Percentiles rank a stretch among this genome's conserved stretches.
Conservation (phyloP, 345 rosid species). For the Lepidium aucheri region DNA sequence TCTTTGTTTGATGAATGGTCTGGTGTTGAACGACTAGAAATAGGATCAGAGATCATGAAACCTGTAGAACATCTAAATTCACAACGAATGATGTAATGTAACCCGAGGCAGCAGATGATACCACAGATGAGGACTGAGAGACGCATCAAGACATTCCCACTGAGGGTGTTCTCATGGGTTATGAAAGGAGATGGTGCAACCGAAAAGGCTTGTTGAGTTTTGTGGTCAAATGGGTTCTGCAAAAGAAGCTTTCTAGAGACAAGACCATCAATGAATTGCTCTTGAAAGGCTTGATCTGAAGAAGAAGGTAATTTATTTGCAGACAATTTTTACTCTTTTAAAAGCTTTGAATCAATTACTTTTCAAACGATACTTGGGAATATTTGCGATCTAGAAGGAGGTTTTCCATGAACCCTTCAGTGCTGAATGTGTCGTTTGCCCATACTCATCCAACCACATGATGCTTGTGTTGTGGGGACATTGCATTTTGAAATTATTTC, state of each 20-base stretch:
- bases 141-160: constrained; percentile 35
- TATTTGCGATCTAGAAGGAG: constrained; percentile 17
- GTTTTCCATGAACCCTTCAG: constrained; percentile 5
- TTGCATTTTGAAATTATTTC: background rate
- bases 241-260: constrained; percentile 32
- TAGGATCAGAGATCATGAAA: no score
- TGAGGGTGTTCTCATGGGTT: constrained; percentile 22
- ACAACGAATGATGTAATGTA: no score
- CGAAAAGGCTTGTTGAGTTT: constrained; percentile 4
- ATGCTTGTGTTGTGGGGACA: constrained; percentile 7
- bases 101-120: no score
- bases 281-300: constrained; percentile 20
- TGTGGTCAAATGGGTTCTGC: constrained; percentile 23
- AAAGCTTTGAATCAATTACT: no score
- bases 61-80: no score
- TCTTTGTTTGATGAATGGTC: no score
- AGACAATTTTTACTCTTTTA: constrained; percentile 11
- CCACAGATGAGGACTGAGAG: no score
- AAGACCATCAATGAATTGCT: constrained; percentile 11
- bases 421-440: constrained; percentile 13
- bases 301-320: constrained; percentile 17
- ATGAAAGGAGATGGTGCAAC: constrained; percentile 19
- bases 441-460: background rate
- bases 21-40: no score
- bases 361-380: constrained; percentile 1